phyloP scores from a whole-genome alignment of 495 filamentous ascomycete species.

The Trichocladium antarcticum region DNA sequence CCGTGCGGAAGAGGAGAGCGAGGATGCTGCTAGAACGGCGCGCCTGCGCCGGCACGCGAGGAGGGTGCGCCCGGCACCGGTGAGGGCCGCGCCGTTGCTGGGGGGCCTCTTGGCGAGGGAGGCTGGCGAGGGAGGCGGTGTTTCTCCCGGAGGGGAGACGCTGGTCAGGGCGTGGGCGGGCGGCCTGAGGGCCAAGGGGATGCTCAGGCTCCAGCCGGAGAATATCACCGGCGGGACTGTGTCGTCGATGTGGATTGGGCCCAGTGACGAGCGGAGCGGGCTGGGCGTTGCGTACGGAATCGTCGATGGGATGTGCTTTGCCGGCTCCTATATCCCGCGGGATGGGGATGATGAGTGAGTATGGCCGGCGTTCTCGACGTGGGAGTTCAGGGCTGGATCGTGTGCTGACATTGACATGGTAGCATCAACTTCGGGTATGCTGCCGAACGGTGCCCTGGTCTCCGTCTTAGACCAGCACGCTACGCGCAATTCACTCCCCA shows the following conservation, averaged over 20 bases:
- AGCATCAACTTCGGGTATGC: constrained; percentile 13
- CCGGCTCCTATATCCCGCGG: constrained; percentile 17
- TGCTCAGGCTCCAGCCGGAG: not conserved
- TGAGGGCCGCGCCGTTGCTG: not conserved
- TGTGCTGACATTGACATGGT: not conserved
- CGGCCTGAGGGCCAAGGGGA: constrained; percentile 16
- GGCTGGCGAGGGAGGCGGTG: not conserved
- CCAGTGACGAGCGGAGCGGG: constrained; percentile 12
- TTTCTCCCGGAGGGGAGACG: not conserved
- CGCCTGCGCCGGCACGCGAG: not conserved
- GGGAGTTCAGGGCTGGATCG: not conserved
- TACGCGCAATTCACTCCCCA: too few species aligned
- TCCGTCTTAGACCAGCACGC: constrained; percentile 6
- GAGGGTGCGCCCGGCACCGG: constrained; percentile 16
- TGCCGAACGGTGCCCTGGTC: not conserved
- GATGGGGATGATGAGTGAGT: constrained; percentile 21
- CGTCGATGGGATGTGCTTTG: not conserved
- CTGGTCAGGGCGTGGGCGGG: constrained; percentile 8
- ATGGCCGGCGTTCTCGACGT: not conserved
- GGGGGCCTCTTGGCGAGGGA: constrained; percentile 14
- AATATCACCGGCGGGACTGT: not conserved
- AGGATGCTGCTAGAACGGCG: constrained; percentile 3
- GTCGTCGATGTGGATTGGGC: constrained; percentile 20
- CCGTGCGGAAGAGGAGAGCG: constrained; percentile 19
- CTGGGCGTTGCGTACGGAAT: not conserved